Conservation (phyloP, 306 rosid genomes). For the Cicer yamashitae region DNA sequence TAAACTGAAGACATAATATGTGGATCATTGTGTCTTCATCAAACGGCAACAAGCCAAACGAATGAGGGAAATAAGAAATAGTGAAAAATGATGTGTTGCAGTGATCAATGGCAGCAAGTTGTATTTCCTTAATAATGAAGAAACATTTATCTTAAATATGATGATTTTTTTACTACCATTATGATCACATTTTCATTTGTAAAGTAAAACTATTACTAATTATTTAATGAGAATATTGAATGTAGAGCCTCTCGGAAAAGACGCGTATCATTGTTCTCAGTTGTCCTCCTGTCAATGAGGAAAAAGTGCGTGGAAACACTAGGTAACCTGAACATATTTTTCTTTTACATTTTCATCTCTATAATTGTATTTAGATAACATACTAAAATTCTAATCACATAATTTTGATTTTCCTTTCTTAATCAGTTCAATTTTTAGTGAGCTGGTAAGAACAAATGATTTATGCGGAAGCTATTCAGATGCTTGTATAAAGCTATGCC, state of each 20-base stretch:
- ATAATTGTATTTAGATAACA: slow-evolving; percentile 1
- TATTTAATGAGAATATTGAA: slow-evolving; percentile 47
- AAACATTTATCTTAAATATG: slow-evolving; percentile 5
- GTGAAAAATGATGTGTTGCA: background rate
- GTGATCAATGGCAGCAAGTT: background rate
- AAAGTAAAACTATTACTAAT: slow-evolving; percentile 22
- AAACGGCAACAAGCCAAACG: background rate
- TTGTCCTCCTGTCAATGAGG: slow-evolving; percentile 88
- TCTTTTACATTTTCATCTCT: slow-evolving; percentile 23
- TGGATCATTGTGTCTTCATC: background rate
- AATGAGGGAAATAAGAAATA: background rate
- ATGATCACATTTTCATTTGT: slow-evolving; percentile 18
- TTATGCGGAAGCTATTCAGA: slow-evolving; percentile 80
- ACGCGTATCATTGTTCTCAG: slow-evolving; percentile 72
- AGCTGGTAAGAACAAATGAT: slow-evolving; percentile 86
- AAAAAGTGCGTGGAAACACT: slow-evolving; percentile 52
- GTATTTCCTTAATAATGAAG: background rate
- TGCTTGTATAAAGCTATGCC: slow-evolving; percentile 79
- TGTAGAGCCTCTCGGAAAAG: slow-evolving; percentile 78
- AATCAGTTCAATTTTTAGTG: slow-evolving; percentile 63
- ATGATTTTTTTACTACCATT: slow-evolving; percentile 12
- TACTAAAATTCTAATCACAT: slow-evolving; percentile 12
- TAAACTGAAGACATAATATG: background rate
- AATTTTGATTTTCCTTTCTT: slow-evolving; percentile 32
- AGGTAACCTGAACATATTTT: slow-evolving; percentile 59